Percentiles rank a stretch among this genome's conserved stretches.
phyloP scores from a whole-genome alignment of 306 rosid species.

The Mucuna pruriens region DNA sequence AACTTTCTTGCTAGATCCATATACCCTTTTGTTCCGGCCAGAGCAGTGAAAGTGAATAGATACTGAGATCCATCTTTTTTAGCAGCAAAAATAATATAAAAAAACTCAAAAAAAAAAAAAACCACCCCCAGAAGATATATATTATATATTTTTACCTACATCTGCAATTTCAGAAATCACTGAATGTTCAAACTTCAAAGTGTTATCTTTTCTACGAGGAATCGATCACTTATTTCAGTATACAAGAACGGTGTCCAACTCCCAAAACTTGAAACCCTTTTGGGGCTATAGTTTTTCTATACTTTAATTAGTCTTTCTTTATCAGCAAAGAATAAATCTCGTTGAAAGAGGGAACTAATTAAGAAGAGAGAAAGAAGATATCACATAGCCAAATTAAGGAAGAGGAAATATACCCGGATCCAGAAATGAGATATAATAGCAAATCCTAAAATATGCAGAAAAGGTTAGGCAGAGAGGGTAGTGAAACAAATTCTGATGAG shows the following conservation, averaged over 20 bases:
- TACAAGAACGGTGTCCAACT: background rate
- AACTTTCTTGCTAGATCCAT: background rate
- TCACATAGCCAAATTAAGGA: background rate
- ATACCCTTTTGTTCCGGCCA: background rate
- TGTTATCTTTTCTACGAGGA: background rate
- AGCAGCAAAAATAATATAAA: background rate
- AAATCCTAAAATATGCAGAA: constrained; percentile 18
- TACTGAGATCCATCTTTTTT: background rate
- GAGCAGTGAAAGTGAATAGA: background rate
- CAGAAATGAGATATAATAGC: background rate
- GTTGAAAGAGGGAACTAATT: background rate
- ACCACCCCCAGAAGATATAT: background rate
- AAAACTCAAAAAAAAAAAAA: background rate
- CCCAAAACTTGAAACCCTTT: background rate
- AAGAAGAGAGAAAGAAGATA: background rate
- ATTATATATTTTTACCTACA: background rate
- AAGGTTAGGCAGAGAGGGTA: background rate
- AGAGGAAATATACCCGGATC: constrained; percentile 12
- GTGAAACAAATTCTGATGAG: background rate
- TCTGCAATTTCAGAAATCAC: background rate
- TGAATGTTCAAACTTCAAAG: background rate
- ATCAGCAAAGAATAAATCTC: background rate
- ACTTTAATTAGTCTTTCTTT: background rate
- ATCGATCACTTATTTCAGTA: constrained; percentile 11
- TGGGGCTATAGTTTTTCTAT: background rate